A percentile compares a stretch with the other conserved stretches of the same genome.
Evolutionary conservation across 306 rosid species (phyloP).

Genomic region (Ormosia emarginata): DNA sequence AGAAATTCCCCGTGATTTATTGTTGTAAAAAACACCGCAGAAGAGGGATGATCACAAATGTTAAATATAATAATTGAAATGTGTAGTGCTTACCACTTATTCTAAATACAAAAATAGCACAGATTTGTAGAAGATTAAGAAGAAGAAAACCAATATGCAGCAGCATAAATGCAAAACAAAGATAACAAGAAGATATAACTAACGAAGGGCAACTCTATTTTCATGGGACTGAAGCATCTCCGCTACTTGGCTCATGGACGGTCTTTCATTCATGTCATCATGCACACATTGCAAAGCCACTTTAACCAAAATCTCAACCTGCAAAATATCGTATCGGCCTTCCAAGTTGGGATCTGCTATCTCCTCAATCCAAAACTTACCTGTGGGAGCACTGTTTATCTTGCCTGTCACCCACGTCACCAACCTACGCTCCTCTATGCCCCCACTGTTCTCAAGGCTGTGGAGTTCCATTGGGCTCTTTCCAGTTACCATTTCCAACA

Average conservation of each 20-base stretch:
- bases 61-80: background rate
- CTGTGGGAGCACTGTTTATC: background rate
- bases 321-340: constrained; percentile 10
- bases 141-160: background rate
- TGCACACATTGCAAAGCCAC: constrained; percentile 55
- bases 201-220: background rate
- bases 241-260: constrained; percentile 55
- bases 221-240: constrained; percentile 40
- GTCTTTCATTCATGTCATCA: constrained; percentile 58
- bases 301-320: constrained; percentile 36
- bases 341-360: constrained; percentile 42
- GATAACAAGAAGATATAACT: background rate
- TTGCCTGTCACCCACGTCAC: constrained; percentile 42
- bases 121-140: background rate
- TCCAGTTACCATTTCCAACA: constrained; percentile 62
- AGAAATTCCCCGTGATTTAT: no score
- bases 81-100: background rate
- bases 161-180: background rate
- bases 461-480: constrained; percentile 37
- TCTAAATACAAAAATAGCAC: background rate
- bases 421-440: constrained; percentile 32
- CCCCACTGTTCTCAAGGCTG: background rate
- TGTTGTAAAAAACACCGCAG: no score
- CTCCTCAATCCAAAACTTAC: constrained; percentile 34
- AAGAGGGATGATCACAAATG: no score